These are phyloP conservation scores for Vanrija sp. DNA, from an alignment of 1,284 basidiomycete genomes.

Conservation along the genomic window DNA sequence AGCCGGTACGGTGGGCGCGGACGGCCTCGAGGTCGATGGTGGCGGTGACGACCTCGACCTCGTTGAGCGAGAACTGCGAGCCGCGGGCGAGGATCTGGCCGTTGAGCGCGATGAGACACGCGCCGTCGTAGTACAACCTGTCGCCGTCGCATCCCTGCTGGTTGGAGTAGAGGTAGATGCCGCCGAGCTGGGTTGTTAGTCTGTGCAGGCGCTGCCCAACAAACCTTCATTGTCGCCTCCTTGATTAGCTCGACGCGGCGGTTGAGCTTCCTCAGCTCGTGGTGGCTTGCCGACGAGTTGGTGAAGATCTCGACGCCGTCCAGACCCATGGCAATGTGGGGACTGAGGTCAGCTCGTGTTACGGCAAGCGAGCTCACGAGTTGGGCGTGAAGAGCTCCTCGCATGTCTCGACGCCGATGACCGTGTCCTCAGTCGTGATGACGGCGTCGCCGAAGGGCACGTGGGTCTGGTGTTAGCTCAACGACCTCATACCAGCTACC, in stretches of 20 bases:
- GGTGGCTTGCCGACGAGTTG: constrained; percentile 95
- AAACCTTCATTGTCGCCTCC: constrained; percentile 89
- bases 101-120: constrained; percentile 92
- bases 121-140: constrained; percentile 95
- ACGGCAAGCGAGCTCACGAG: constrained; percentile 57
- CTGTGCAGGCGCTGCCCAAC: constrained; percentile 2
- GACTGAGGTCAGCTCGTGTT: constrained; percentile 54
- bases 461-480: constrained; percentile 56
- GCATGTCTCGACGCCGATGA: constrained; percentile 88
- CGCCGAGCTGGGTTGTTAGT: constrained; percentile 65
- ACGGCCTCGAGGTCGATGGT: constrained; percentile 95
- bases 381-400: constrained; percentile 96
- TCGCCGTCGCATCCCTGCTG: constrained; percentile 99
- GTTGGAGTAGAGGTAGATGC: constrained; percentile 96
- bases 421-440: constrained; percentile 83
- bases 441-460: constrained; percentile 96
- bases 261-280: constrained; percentile 92
- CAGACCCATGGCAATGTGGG: constrained; percentile 93
- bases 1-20: constrained; percentile 74
- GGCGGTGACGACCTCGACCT: constrained; percentile 92
- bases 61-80: constrained; percentile 89
- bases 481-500: constrained; percentile 2
- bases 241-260: constrained; percentile 90
- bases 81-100: constrained; percentile 90
- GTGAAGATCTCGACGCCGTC: constrained; percentile 99